Base-by-base conservation (phyloP, 2,329 filamentous ascomycete genomes). In the Purpureocillium takamizusanense region DNA sequence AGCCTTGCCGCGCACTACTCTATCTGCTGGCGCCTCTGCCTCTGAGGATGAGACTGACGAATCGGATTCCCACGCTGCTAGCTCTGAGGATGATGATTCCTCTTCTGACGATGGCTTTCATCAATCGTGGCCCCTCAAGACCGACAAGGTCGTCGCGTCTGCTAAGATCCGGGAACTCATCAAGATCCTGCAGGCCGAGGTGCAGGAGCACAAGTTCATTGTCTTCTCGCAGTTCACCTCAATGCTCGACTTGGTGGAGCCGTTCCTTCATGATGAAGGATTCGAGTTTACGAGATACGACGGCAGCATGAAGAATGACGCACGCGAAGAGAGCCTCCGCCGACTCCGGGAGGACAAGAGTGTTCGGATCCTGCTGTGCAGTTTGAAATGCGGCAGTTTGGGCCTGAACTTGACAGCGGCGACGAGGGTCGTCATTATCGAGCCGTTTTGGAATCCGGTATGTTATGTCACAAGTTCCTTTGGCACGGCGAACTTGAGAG, bases 181-280 rank as follows among this genome's bases (percentile, higher is more conserved):
- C 53, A 72, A 78, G 43, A 85, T 98, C 37, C 75, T 98, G 8
- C 75, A 80, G 46, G 77, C 77, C 33, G 92, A 98, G 60, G 80
- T 81, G 0, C 67, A 72, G 2, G 72, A 87, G 42, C 86, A 95
- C 72, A 98, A 98, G 57, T 94, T 95, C 56, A 98, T 98, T 52
- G 88, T 98, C 46, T 98, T 98, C 63, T 95, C 88, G 2, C 87
- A 97, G 53, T 98, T 98, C 63, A 98, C 92, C 1, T 92, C 87
- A 1, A 98, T 98, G 92, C 78, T 98, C 33, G 86, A 97, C 64
- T 79, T 97, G 21, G 81, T 98, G 45, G 88, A 97, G 57, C 92
- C 92, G 2, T 95, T 97, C 62, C 70, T 98, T 42, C 72, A 74
- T 33, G 73, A 78, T 35, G 79, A 83, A 12, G 77, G 79, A 12